Evolutionary conservation across 495 filamentous ascomycete species (phyloP), one percentile per base, ranked within the genome.

Genomic region (Symbiotaphrina buchneri): DNA sequence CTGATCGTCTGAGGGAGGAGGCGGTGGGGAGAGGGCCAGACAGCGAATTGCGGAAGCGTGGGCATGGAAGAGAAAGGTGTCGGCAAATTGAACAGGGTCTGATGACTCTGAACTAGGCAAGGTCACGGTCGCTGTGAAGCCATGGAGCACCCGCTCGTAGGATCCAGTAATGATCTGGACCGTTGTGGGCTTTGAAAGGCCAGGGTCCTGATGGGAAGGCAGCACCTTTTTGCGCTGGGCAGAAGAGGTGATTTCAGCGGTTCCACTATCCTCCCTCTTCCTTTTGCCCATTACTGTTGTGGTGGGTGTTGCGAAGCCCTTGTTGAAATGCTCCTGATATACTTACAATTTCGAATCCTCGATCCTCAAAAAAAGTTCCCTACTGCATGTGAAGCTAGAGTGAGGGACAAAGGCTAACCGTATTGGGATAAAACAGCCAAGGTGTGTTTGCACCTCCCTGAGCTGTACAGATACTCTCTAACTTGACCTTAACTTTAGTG

Each of bases 11-110:
- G 49, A 31, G 11, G 45, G 40, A 7, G 62, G 63, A 10, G 80
- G 71, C 3, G 74, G 59, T 1, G 84, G 80, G 0, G 83, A 93
- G 39, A 97, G 51, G 10, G 84, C 80, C 17, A 99, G 61, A 44
- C 79, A 85, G 42, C 82, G 74, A 48, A 99, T 83, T 19, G 90
- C 66, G 17, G 83, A 84, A 28, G 66, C 59, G 55, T 99, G 87
- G 16, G 90, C 82, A 48, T 79, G 74, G 61, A 99, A 92, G 33
- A 99, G 67, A 55, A 99, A 99, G 5, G 75, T 84, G 51, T 99
- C 87, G 36, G 77, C 61, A 47, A 94, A 95, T 43, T 72, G 53
- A 41, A 73, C 60, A 8, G 3, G 5, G 14, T 10, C 19, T 21
- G 30, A 21, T 18, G 31, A 19, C 7, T 33, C 30, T 7, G 8